Base-by-base conservation (phyloP, 139 green algal species). In the Spirogloea muscicola region DNA sequence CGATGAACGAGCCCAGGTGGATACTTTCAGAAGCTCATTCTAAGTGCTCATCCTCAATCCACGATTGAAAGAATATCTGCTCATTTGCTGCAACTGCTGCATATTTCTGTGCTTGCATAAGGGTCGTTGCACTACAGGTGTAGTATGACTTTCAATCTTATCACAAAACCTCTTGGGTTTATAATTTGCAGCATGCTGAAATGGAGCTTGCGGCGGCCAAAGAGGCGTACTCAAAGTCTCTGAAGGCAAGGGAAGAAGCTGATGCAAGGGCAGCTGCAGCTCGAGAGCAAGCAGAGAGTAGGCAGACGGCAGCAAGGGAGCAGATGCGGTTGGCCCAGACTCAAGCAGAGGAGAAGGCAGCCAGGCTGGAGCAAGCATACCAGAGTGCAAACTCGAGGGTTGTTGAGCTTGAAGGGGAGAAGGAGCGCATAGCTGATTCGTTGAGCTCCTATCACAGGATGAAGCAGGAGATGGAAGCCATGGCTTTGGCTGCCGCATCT, bases 31-130 rank as follows among this genome's bases (percentile, higher is more conserved):
- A n/a, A n/a, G n/a, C n/a, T n/a, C n/a, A n/a, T n/a, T n/a, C n/a
- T n/a, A n/a, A n/a, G n/a, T n/a, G n/a, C n/a, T n/a, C n/a, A n/a
- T n/a, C n/a, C n/a, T n/a, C n/a, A n/a, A n/a, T n/a, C n/a, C n/a
- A 68, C 55, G 9, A 48, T 68, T 52, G 67, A 76, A 33, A 34
- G 29, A n/a, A n/a, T n/a, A n/a, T n/a, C n/a, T n/a, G n/a, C n/a
- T n/a, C n/a, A n/a, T n/a, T n/a, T n/a, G n/a, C n/a, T n/a, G n/a
- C n/a, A n/a, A n/a, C n/a, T n/a, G n/a, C n/a, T n/a, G n/a, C n/a
- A n/a, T n/a, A n/a, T n/a, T n/a, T n/a, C n/a, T n/a, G n/a, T n/a
- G n/a, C n/a, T n/a, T n/a, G n/a, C n/a, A n/a, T n/a, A n/a, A n/a
- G n/a, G n/a, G n/a, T n/a, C n/a, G n/a, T n/a, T n/a, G n/a, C n/a